Evolutionary conservation across 805 yeast genomes (phyloP).

Genomic region (Candida hispaniensis): DNA sequence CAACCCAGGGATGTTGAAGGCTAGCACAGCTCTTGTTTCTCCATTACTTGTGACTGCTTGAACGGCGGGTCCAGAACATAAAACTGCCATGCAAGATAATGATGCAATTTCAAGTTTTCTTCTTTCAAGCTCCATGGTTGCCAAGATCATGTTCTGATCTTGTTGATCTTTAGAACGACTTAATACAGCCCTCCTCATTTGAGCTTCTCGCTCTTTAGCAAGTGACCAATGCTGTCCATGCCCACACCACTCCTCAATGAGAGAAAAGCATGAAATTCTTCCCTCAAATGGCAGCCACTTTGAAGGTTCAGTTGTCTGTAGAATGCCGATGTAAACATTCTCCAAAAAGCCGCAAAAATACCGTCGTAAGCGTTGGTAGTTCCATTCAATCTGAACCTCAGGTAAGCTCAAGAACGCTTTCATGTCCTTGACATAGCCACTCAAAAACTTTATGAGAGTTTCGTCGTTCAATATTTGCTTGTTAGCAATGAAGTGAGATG

Average conservation of each 20-base stretch:
- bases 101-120: constrained; percentile 60
- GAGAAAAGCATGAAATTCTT: constrained; percentile 68
- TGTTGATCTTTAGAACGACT: constrained; percentile 33
- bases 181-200: constrained; percentile 35
- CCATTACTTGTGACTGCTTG: constrained; percentile 24
- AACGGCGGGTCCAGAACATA: constrained; percentile 65
- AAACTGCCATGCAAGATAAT: constrained; percentile 71
- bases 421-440: constrained; percentile 49
- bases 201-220: constrained; percentile 57
- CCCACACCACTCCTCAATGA: constrained; percentile 91
- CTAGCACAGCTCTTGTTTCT: constrained; percentile 40
- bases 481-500: constrained; percentile 50
- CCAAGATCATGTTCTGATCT: constrained; percentile 36
- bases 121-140: constrained; percentile 72
- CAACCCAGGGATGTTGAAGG: constrained; percentile 60
- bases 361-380: constrained; percentile 65
- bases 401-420: constrained; percentile 49
- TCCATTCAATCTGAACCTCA: constrained; percentile 51
- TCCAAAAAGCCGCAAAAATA: constrained; percentile 78
- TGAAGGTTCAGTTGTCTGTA: constrained; percentile 28
- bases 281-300: constrained; percentile 79
- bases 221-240: constrained; percentile 55
- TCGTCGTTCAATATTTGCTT: constrained; percentile 49
- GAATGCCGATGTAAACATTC: constrained; percentile 43
- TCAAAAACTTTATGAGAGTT: constrained; percentile 54